Conservation (phyloP, 345 rosid genomes). For the Punica granatum region DNA sequence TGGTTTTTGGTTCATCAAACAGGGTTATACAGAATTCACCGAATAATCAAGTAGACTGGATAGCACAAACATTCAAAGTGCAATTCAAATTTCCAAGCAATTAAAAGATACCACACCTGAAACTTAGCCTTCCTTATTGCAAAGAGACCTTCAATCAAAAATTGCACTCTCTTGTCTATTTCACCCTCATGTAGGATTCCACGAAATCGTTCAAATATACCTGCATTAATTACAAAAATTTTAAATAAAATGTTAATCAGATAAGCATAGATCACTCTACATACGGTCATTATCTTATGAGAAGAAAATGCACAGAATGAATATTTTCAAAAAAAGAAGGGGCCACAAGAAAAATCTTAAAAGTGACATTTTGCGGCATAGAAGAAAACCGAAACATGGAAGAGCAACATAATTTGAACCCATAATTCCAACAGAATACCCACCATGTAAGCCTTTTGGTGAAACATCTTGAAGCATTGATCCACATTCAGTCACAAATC, state of each 20-base stretch:
- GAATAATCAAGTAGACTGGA: background rate
- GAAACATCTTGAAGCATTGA: conserved; percentile 84
- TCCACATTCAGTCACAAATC: conserved; percentile 86
- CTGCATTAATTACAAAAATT: conserved; percentile 29
- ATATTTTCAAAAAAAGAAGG: background rate
- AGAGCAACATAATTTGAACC: background rate
- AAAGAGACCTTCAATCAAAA: conserved; percentile 80
- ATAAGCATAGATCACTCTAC: background rate
- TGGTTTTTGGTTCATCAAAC: background rate
- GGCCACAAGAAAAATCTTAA: background rate
- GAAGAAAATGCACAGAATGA: background rate
- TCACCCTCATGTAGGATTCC: conserved; percentile 98
- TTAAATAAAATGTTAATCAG: background rate
- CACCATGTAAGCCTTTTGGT: conserved; percentile 85
- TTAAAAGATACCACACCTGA: conserved; percentile 35
- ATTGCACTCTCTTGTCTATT: conserved; percentile 89
- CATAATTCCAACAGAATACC: conserved; percentile 6
- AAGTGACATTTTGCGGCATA: background rate
- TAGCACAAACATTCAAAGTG: background rate
- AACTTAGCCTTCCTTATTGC: conserved; percentile 83
- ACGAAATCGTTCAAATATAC: conserved; percentile 88
- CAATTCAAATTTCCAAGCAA: background rate
- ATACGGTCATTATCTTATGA: background rate
- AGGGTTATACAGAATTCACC: background rate
- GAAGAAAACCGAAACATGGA: background rate